Evolutionary conservation across 1,284 basidiomycete species (phyloP), one percentile per base, ranked within the genome.

Genomic region (Leccinum solheimii): DNA sequence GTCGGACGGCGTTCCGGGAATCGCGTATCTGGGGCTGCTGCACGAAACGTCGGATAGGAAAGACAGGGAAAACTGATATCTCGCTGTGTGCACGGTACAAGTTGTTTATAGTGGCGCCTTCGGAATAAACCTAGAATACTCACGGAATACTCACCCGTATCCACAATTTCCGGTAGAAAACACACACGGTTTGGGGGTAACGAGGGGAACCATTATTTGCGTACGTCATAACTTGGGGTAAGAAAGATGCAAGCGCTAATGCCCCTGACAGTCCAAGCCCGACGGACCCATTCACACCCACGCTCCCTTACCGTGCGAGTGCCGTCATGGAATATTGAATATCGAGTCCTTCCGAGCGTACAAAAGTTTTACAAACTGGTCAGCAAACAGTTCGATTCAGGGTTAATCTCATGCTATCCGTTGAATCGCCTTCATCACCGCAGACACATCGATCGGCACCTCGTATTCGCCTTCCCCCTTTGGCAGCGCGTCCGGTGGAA

Each of bases 361-460:
- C n/a, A 43, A 43, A 45, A 10, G 23, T 16, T 26, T 8, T 26
- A 50, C 16, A 50, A 50, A 26, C 49, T 45, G 19, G 43, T 45
- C 19, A 45, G 43, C 21, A 45, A 11, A 11, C 43, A 19, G 19
- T 21, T 50, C 49, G 9, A 23, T 50, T 8, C 16, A 50, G 19
- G 19, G 43, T 27, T 26, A 11, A 26, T 50, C 49, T 63, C 50
- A 67, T 40, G 36, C 58, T 26, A 67, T 56, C 5, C 59, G 62
- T 27, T 75, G 77, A 45, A 86, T 76, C 5, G 76, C 72, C 40
- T 75, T 72, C 36, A 80, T 70, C 27, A 87, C 74, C n/a, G 80
- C 77, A 19, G 72, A 60, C 3, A 76, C 82, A 66, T 87, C 81
- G 48, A 90, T 72, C 3, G 80, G 77, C 55, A 90, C 79, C 55